These are phyloP conservation scores for Pelagomonas calceolata DNA, from an alignment of 108 stramenopile genomes.

Conservation along the genomic window DNA sequence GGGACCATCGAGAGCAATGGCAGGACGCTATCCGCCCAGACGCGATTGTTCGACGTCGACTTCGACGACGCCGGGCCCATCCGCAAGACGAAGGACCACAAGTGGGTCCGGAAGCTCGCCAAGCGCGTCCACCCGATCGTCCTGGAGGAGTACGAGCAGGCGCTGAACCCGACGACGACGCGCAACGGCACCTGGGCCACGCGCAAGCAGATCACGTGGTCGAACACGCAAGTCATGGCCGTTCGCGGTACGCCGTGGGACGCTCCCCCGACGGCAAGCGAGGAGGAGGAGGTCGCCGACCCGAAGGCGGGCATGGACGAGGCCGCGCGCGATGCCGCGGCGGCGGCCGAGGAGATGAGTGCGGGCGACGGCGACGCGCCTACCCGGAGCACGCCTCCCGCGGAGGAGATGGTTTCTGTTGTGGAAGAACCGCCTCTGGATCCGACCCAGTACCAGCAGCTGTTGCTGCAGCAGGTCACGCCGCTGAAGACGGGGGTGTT, in stretches of 20 bases:
- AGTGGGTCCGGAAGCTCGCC: background rate
- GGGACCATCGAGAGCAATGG: background rate
- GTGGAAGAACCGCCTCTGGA: background rate
- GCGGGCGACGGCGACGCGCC: background rate
- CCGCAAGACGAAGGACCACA: background rate
- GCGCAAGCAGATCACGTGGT: background rate
- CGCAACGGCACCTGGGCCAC: background rate
- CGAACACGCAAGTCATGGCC: background rate
- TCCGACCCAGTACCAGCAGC: background rate
- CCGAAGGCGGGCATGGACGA: background rate
- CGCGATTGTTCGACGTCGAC: background rate
- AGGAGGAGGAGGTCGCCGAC: background rate
- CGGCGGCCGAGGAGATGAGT: background rate
- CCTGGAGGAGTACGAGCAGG: background rate
- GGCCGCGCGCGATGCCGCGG: background rate
- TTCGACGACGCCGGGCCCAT: background rate
- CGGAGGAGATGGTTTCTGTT: no score
- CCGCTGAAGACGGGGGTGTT: background rate
- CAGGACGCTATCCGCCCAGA: background rate
- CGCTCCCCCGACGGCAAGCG: background rate
- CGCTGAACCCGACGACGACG: background rate
- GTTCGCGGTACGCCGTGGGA: background rate
- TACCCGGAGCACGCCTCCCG: no score
- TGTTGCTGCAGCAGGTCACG: background rate
- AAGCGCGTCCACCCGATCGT: background rate